Conservation (phyloP, 345 rosid genomes). For the thale cress (Arabidopsis thaliana) region DNA sequence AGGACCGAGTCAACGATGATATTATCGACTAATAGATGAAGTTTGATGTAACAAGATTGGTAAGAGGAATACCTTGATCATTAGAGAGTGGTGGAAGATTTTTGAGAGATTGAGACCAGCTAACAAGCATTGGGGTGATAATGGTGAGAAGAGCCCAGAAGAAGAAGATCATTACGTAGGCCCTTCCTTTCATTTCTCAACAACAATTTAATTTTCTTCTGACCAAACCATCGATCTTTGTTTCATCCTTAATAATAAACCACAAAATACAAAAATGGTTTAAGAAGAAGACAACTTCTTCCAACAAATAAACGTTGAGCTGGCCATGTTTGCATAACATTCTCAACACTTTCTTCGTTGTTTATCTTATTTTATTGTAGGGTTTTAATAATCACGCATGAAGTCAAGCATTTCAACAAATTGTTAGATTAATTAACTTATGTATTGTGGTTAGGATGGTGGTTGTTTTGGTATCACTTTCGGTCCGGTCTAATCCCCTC, state of each 20-base stretch:
- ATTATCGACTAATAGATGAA: not conserved
- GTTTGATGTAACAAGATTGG: constrained; percentile 1
- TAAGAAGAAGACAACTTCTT: constrained; percentile 41
- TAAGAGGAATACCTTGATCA: constrained; percentile 30
- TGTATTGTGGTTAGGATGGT: constrained; percentile 40
- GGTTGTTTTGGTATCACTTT: constrained; percentile 31
- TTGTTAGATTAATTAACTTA: constrained; percentile 28
- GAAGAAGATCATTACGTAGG: constrained; percentile 75
- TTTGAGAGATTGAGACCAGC: constrained; percentile 73
- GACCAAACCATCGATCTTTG: constrained; percentile 31
- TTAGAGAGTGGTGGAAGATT: constrained; percentile 4
- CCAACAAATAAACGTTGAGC: constrained; percentile 39
- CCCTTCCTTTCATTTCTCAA: constrained; percentile 69
- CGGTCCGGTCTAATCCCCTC: not conserved
- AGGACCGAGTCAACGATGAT: not conserved
- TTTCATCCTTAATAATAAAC: constrained; percentile 37
- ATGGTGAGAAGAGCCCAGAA: constrained; percentile 92
- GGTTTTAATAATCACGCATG: constrained; percentile 38
- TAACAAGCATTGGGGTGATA: constrained; percentile 84
- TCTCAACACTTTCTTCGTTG: constrained; percentile 42
- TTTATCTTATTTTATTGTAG: constrained; percentile 13
- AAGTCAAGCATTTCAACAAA: constrained; percentile 39
- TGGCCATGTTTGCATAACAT: constrained; percentile 51
- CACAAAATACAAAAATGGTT: constrained; percentile 36
- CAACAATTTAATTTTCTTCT: not conserved